Conservation (phyloP, 208 protist genomes). For the Porcisia hertigi region DNA sequence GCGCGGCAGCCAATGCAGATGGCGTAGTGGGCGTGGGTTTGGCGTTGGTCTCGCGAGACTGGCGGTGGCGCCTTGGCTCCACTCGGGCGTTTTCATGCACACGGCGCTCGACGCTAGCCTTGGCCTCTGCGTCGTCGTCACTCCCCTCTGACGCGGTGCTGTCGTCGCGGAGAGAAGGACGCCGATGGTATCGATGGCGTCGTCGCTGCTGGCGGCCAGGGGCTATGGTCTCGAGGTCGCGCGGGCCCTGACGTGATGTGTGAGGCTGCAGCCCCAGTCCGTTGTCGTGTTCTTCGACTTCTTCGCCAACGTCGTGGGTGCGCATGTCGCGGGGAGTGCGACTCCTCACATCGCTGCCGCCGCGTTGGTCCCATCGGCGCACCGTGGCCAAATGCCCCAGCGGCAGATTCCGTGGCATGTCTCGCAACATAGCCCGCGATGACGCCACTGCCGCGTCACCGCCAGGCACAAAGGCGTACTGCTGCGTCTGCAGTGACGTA, state of each 20-base stretch:
- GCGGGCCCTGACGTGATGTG: neutral
- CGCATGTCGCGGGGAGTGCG: neutral
- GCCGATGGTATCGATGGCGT: neutral
- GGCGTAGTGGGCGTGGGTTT: neutral
- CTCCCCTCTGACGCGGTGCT: neutral
- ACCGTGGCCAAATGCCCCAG: conserved; percentile 26
- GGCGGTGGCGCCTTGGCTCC: neutral
- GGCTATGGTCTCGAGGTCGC: conserved; percentile 9
- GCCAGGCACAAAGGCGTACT: conserved; percentile 31
- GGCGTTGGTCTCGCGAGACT: neutral
- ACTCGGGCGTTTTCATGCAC: neutral
- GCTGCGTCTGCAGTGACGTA: conserved; percentile 17
- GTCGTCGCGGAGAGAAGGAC: neutral
- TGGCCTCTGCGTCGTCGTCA: neutral
- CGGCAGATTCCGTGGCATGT: conserved; percentile 58
- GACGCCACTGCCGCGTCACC: neutral
- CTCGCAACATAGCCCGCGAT: conserved; percentile 30
- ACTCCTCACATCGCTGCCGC: neutral
- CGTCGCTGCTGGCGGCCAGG: conserved; percentile 21
- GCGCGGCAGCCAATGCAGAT: neutral
- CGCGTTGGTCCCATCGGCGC: conserved; percentile 22
- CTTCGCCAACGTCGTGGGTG: neutral
- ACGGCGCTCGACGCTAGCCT: neutral
- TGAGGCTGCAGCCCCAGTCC: neutral
- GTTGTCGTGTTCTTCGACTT: neutral